These are phyloP conservation scores for Zoysia matrella DNA, from an alignment of 202 grass and related monocot species.

Conservation along the genomic window DNA sequence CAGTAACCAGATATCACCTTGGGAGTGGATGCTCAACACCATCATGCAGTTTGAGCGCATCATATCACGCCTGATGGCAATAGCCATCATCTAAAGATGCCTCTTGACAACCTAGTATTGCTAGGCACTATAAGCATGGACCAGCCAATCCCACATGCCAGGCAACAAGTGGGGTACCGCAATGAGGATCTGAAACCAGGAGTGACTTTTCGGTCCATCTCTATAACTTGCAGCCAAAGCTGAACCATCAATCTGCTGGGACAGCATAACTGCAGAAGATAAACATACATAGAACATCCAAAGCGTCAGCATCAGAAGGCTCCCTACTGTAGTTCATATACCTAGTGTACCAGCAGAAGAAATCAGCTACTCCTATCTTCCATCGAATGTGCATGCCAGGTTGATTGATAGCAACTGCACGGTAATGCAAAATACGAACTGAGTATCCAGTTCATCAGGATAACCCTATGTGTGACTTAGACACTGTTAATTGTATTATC, in stretches of 20 bases:
- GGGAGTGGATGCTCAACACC: slow-evolving; percentile 30
- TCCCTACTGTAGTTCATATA: background rate
- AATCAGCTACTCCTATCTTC: background rate
- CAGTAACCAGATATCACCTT: slow-evolving; percentile 23
- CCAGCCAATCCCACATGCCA: slow-evolving; percentile 2
- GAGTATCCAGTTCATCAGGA: background rate
- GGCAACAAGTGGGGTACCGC: background rate
- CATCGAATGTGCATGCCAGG: background rate
- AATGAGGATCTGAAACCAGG: background rate
- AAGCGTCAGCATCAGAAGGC: background rate
- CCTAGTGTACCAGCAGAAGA: background rate
- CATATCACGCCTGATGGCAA: slow-evolving; percentile 27
- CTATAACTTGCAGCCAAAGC: background rate
- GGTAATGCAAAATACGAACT: background rate
- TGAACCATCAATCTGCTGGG: background rate
- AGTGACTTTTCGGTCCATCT: background rate
- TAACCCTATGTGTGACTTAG: background rate
- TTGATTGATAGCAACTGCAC: background rate
- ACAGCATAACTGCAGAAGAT: background rate
- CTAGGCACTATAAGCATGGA: slow-evolving; percentile 7
- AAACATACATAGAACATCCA: background rate
- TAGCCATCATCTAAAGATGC: slow-evolving; percentile 26
- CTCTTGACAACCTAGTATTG: slow-evolving; percentile 16
- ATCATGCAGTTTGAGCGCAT: slow-evolving; percentile 10
- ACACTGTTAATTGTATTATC: background rate